phyloP scores from a whole-genome alignment of 2,329 filamentous ascomycete genomes.

The Apiospora malaysiana region DNA sequence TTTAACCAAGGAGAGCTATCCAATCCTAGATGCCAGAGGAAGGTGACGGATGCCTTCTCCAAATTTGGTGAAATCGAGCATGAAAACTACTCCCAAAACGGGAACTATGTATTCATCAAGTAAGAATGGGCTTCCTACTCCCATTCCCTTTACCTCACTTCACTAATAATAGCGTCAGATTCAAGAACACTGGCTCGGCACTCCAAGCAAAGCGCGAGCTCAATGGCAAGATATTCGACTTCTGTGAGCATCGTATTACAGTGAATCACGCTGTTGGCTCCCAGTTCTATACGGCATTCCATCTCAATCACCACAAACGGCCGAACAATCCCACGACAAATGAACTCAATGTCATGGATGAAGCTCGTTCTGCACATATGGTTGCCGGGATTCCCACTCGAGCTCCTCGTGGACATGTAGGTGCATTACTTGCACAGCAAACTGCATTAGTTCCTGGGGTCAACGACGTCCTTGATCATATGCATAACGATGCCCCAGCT shows the following conservation, averaged over 20 bases:
- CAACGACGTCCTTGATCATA: neutral
- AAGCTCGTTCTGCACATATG: neutral
- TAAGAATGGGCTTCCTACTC: neutral
- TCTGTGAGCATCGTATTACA: neutral
- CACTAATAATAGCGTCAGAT: neutral
- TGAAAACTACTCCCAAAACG: too few species aligned
- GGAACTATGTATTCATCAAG: neutral
- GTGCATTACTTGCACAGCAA: neutral
- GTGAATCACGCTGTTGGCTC: slow-evolving; percentile 7
- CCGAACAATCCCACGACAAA: neutral
- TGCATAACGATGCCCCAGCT: neutral
- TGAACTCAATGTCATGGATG: neutral
- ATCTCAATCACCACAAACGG: neutral
- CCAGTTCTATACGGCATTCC: neutral
- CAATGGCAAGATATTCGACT: slow-evolving; percentile 8
- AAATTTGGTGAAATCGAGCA: neutral
- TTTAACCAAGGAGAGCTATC: neutral
- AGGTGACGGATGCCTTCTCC: neutral
- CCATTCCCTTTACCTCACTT: neutral
- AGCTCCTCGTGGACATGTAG: neutral
- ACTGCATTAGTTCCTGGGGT: neutral
- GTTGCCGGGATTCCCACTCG: neutral
- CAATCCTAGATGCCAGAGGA: neutral
- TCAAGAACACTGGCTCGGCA: neutral
- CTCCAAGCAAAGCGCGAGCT: neutral